Evolutionary conservation across 1,284 basidiomycete genomes (phyloP).

Genomic region (Pterulicium gracile): DNA sequence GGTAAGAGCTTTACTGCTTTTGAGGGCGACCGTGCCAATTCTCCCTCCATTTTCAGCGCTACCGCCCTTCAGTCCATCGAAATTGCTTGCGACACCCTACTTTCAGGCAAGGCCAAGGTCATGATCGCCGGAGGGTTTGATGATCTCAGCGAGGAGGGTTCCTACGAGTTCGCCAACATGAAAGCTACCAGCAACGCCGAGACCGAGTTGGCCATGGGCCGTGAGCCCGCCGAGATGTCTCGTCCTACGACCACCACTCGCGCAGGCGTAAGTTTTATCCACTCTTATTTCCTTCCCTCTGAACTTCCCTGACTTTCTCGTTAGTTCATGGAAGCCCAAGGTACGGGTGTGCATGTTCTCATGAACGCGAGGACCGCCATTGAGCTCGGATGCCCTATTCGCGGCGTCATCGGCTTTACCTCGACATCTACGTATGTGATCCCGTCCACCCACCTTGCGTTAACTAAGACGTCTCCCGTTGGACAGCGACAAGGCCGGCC

Average conservation of each 20-base stretch:
- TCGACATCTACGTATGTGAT: conserved; percentile 83
- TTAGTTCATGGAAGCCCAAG: conserved; percentile 95
- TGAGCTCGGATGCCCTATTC: conserved; percentile 89
- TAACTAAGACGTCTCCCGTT: conserved; percentile 8
- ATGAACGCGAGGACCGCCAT: conserved; percentile 96
- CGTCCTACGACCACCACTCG: conserved; percentile 94
- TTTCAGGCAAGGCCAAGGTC: conserved; percentile 95
- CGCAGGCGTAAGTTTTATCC: conserved; percentile 53
- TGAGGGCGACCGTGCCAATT: neutral
- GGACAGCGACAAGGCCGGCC: conserved; percentile 83
- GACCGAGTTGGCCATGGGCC: conserved; percentile 96
- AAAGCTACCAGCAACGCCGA: conserved; percentile 97
- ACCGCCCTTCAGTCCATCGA: conserved; percentile 96
- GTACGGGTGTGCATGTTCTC: conserved; percentile 91
- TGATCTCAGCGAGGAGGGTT: conserved; percentile 95
- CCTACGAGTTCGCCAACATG: conserved; percentile 98
- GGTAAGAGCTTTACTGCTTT: conserved; percentile 37
- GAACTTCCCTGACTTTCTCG: conserved; percentile 10
- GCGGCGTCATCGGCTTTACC: conserved; percentile 89
- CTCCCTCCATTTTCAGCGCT: conserved; percentile 40
- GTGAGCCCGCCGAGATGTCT: conserved; percentile 98
- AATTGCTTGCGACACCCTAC: conserved; percentile 93
- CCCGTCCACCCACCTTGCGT: neutral
- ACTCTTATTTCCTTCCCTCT: conserved; percentile 3
- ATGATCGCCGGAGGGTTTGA: conserved; percentile 99